Base-by-base conservation (phyloP, 768 basidiomycete genomes). In the Amanita molliuscula region DNA sequence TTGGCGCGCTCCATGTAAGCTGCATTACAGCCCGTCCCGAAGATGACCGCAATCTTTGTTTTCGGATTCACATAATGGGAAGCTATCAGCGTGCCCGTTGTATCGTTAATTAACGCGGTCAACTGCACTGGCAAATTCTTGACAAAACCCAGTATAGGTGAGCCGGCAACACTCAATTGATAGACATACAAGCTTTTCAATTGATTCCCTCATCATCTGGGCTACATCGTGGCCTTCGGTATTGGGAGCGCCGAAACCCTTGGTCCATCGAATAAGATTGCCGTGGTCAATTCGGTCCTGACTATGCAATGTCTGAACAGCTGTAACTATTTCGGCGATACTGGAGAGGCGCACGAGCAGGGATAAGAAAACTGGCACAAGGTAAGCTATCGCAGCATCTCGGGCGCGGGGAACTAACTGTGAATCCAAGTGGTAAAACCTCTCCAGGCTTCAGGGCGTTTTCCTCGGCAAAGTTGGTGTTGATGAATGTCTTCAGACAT, bases 11-110 rank as follows among this genome's bases (percentile, higher is more conserved):
- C 95, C 90, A 96, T 94, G 62, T 97, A 97, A 5, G 95, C 95
- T 0, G 95, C 95, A 63, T 98, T 98, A 63, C 94, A 97, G 0
- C 96, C 96, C 6, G 96, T 99, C 34, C 96, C 96, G 59, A 98
- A 95, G 59, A 99, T 98, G 60, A 88, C 85, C 1, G 91, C 96
- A 58, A 97, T 94, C 63, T 88, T 88, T 34, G 95, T 94, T 58
- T 62, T 71, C 0, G 91, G 86, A 62, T 89, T 89, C 55, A 97
- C 93, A 58, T 99, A 99, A 67, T 88, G 84, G 1, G 94, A 96
- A 9, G 96, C 96, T 58, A 99, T 93, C 23, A 99, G 78, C 2
- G 95, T 95, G 23, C 96, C 96, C 3, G 96, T 99, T 0, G 96
- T 98, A 67, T 99, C 96, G 63, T 97, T 97, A 66, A 97, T 96